Evolutionary conservation across 306 rosid species (phyloP), one percentile per base, ranked within the genome.

Genomic region (Pachyrhizus erosus): DNA sequence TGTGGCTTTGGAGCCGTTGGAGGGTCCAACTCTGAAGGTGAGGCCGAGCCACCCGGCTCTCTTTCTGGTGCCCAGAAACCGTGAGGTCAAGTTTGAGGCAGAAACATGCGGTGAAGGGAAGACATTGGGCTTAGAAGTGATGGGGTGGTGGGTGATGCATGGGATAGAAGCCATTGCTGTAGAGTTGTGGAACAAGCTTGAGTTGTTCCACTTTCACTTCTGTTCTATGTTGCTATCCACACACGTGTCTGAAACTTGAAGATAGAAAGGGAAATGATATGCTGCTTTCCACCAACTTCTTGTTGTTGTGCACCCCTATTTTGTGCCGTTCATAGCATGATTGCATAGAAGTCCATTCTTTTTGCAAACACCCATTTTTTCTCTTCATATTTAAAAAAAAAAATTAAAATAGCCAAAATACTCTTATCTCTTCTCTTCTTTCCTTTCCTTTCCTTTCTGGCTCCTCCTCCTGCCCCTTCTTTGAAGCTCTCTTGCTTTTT

Each of bases 101-200:
- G 89, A 69, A 65, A 82, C 14, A 14, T 62, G 54, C 27, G 81
- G 54, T 31, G 84, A 71, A 85, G 70, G 21, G 9, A 61, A 52
- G 81, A 90, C 31, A 40, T 21, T 57, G 14, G 68, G 48, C n/a
- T 78, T 93, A 26, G 84, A 69, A 70, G 89, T 69, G 9, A 89
- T 81, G 78, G 80, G 80, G 7, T 85, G 74, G 84, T 87, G 91
- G 73, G 87, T 52, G 20, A 82, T 78, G 81, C 96, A 91, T 70
- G 97, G 57, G 40, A 91, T 79, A 34, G 96, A 92, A 89, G 93
- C 96, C 98, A 93, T 95, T 76, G 86, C 72, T 85, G 40, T 33
- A 33, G 84, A 33, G 91, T 45, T 84, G 46, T 27, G 45, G 2
- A 62, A 10, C 77, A 33, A 27, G 10, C 34, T 46, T 69, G 4